Evolutionary conservation across 208 protist species (phyloP).

Genomic region (Acanthamoeba polyphaga): DNA sequence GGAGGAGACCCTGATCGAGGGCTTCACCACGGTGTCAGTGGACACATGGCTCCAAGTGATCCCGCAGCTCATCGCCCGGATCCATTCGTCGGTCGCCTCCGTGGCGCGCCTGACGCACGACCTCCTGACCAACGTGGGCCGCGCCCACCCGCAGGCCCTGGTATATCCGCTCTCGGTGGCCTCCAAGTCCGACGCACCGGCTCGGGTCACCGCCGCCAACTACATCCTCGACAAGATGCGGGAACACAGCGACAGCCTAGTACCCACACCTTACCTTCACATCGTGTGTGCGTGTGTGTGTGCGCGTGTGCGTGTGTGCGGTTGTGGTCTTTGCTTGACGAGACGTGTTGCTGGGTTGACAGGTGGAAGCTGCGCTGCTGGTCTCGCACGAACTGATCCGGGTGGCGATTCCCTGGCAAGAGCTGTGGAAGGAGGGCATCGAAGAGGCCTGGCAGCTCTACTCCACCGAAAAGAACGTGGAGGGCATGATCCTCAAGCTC

Average conservation of each 20-base stretch:
- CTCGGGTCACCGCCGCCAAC: constrained; percentile 86
- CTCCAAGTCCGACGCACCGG: constrained; percentile 90
- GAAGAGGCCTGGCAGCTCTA: constrained; percentile 97
- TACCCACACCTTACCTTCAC: constrained; percentile 34
- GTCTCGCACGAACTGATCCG: constrained; percentile 98
- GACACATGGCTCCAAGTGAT: constrained; percentile 99
- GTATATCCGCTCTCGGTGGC: constrained; percentile 99
- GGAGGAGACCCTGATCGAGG: constrained; percentile 91
- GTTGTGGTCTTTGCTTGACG: not conserved
- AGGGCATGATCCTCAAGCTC: constrained; percentile 95
- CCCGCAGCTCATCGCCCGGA: constrained; percentile 98
- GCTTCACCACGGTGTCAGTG: constrained; percentile 95
- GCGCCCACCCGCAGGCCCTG: constrained; percentile 98
- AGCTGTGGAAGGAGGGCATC: constrained; percentile 95
- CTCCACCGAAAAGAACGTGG: constrained; percentile 94
- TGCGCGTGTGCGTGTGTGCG: not conserved
- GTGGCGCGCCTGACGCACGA: constrained; percentile 95
- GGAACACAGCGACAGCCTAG: constrained; percentile 82
- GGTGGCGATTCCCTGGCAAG: constrained; percentile 95
- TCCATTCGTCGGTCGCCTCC: constrained; percentile 94
- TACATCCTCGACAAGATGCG: constrained; percentile 90
- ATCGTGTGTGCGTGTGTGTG: not conserved
- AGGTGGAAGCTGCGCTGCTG: constrained; percentile 95
- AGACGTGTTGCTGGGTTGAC: not conserved
- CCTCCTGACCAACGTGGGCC: constrained; percentile 96